Evolutionary conservation across 345 rosid genomes (phyloP).

Genomic region (Arabis alpina): DNA sequence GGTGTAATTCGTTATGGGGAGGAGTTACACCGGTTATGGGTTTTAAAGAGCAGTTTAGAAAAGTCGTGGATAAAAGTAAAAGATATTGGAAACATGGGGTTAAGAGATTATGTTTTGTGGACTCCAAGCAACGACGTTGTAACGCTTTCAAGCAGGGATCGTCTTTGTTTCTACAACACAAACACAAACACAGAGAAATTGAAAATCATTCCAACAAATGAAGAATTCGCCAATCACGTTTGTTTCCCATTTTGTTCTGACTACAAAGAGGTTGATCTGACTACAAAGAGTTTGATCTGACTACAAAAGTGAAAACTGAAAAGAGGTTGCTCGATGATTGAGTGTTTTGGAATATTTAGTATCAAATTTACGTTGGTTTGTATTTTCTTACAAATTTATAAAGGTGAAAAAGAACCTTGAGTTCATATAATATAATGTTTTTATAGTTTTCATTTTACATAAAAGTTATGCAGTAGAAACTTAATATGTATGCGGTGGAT

Average conservation of each 20-base stretch:
- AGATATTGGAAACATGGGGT: neutral
- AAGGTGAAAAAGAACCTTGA: too few species aligned
- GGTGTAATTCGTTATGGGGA: slow-evolving; percentile 6
- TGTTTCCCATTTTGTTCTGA: slow-evolving; percentile 33
- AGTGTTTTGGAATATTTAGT: too few species aligned
- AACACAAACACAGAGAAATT: slow-evolving; percentile 7
- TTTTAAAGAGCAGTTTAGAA: neutral
- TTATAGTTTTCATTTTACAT: too few species aligned
- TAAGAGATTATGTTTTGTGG: neutral
- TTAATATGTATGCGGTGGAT: too few species aligned
- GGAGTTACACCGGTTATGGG: neutral
- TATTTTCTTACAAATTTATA: too few species aligned
- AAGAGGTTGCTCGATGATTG: too few species aligned
- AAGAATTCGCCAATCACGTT: neutral
- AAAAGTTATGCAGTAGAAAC: too few species aligned
- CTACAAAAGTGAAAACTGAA: neutral
- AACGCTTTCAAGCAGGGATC: neutral
- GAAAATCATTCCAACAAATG: neutral
- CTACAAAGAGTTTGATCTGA: neutral
- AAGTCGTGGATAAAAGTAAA: slow-evolving; percentile 7
- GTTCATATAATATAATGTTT: too few species aligned
- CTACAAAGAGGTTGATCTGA: neutral
- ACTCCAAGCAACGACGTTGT: slow-evolving; percentile 10
- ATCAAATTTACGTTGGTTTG: too few species aligned
- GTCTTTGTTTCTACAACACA: slow-evolving; percentile 15